Base-by-base conservation (phyloP, 2,329 filamentous ascomycete genomes). In the Nemania bipapillata region DNA sequence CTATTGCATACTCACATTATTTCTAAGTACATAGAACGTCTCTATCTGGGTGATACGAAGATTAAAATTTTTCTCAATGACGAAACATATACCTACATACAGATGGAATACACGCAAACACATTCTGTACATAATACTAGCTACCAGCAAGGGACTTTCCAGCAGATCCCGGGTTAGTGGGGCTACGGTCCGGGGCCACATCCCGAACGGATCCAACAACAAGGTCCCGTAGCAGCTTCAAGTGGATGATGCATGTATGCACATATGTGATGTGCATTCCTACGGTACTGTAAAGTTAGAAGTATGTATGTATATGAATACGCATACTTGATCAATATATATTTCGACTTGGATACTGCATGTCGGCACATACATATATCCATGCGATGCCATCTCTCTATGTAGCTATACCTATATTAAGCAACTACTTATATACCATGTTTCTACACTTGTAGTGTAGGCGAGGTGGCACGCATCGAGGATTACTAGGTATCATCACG, bases 381-480 rank as follows among this genome's bases (percentile, higher is more conserved):
- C 50, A 28, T 24, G n/a, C 8, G 28, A 57, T 45, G 17, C 17
- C 40, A 45, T 17, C 37, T 45, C 3, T n/a, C 3, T 17, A 17
- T n/a, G 20, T 40, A 45, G 15, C 35, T 40, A 40, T 15, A 45
- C 40, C n/a, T 4, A 9, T 6, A 45, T 17, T 3, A 45, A 56
- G 15, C n/a, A 20, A 17, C n/a, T n/a, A n/a, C n/a, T n/a, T n/a
- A n/a, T n/a, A n/a, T n/a, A n/a, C n/a, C n/a, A n/a, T n/a, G n/a
- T n/a, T n/a, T n/a, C n/a, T n/a, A n/a, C n/a, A n/a, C n/a, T n/a
- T n/a, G n/a, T n/a, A n/a, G n/a, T n/a, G 45, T 60, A 53, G 57
- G 64, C 64, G 64, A 66, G 32, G 62, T 66, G 15, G 53, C 32
- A 52, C 4, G n/a, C 20, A 40, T 50, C 52, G 28, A 42, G 30